phyloP scores from a whole-genome alignment of 208 protist genomes.

The Vickermania spadyakhi region DNA sequence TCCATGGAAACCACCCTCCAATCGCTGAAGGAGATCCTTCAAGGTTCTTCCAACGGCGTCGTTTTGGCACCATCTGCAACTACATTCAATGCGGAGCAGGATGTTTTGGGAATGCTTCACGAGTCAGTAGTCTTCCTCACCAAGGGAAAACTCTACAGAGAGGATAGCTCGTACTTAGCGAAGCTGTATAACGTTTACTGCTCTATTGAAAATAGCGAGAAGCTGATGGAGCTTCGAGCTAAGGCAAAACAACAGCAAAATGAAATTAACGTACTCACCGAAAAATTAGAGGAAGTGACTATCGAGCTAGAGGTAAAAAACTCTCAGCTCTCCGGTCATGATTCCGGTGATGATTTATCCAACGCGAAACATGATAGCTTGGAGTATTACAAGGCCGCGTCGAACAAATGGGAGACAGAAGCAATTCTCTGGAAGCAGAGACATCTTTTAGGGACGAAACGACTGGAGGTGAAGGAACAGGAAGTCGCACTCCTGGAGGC shows the following conservation, averaged over 20 bases:
- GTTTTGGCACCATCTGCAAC: constrained; percentile 62
- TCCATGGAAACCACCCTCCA: constrained; percentile 50
- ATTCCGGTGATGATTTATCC: no score
- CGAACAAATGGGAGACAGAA: constrained; percentile 56
- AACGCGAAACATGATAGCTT: neutral
- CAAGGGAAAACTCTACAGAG: constrained; percentile 53
- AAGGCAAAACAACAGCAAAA: constrained; percentile 13
- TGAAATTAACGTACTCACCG: constrained; percentile 26
- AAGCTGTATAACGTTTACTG: constrained; percentile 59
- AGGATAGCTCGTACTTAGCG: constrained; percentile 62
- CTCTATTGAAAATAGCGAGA: constrained; percentile 38
- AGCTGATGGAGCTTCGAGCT: constrained; percentile 30
- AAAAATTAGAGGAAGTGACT: constrained; percentile 29
- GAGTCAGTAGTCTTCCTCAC: constrained; percentile 24
- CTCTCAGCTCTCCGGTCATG: neutral
- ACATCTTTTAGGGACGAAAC: constrained; percentile 47
- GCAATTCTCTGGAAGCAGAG: constrained; percentile 67
- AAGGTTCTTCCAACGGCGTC: constrained; percentile 45
- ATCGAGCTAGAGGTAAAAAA: constrained; percentile 14
- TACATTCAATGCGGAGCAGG: constrained; percentile 35
- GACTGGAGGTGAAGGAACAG: constrained; percentile 47
- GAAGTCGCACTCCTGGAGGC: constrained; percentile 68
- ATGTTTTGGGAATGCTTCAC: constrained; percentile 49
- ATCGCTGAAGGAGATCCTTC: constrained; percentile 53
- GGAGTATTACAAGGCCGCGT: constrained; percentile 15